Evolutionary conservation across 257 asterid genomes (phyloP).

Genomic region (Solanum ossicruentum): DNA sequence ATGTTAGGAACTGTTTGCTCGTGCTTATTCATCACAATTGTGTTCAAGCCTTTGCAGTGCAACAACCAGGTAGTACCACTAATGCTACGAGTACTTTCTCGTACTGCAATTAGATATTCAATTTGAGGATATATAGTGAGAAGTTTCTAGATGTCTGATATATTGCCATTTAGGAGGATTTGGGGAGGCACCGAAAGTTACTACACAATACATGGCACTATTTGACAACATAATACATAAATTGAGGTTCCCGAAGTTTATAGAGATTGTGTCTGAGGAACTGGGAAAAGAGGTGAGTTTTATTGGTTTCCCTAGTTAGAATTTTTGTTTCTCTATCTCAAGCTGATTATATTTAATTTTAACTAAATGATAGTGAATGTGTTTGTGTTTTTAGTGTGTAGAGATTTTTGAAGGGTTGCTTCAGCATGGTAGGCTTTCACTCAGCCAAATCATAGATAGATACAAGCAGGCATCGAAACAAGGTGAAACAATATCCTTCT

Average conservation of each 20-base stretch:
- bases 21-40: constrained; percentile 71
- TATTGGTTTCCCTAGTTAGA: not conserved
- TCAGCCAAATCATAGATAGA: constrained; percentile 53
- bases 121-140: not conserved
- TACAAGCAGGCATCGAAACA: constrained; percentile 32
- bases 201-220: constrained; percentile 55
- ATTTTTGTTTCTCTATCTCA: not conserved
- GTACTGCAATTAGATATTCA: not conserved
- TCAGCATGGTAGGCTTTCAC: constrained; percentile 88
- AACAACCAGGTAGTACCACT: constrained; percentile 35
- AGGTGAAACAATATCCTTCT: constrained; percentile 12
- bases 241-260: constrained; percentile 61
- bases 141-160: not conserved
- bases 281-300: constrained; percentile 57
- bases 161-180: constrained; percentile 26
- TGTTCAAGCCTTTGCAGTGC: constrained; percentile 56
- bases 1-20: constrained; percentile 53
- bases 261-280: constrained; percentile 57
- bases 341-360: not conserved
- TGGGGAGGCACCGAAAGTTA: constrained; percentile 33
- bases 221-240: constrained; percentile 52
- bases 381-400: constrained; percentile 38
- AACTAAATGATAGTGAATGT: not conserved
- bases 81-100: not conserved
- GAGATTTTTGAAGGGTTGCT: constrained; percentile 55